Evolutionary conservation across 108 stramenopile genomes (phyloP), one percentile per base, ranked within the genome.

Genomic region (Nitzschia sp.): DNA sequence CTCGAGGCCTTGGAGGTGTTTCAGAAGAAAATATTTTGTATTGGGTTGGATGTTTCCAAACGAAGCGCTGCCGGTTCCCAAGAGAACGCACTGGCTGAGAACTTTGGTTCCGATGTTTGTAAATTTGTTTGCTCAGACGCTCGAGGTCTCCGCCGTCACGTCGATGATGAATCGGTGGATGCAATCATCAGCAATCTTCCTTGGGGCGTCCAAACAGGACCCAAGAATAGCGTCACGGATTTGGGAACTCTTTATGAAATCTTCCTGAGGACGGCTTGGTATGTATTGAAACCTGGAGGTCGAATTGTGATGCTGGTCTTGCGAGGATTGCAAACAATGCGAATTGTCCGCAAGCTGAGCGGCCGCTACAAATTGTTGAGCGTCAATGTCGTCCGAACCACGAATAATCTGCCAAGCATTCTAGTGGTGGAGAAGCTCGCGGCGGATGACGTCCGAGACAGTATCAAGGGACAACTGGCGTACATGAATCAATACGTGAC

Each of bases 141-240:
- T 0, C 66, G 87, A 15, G 78, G 71, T 25, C 78, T 88, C 19
- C 73, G 84, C 16, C 71, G 64, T 38, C 77, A 85, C 26, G 57
- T 88, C 9, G 58, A 67, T 21, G 87, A 88, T 32, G 71, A 81
- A 2, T 82, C 80, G 32, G 85, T 84, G 0, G 72, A 76, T 58
- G 82, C 85, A 0, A 80, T 88, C 53, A 81, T 85, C 3, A 70
- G 74, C 32, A 88, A 88, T 58, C 31, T 88, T 22, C 87, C 87
- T 5, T 88, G 87, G 82, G 87, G 87, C 6, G 73, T 88, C 33
- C 81, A 81, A 80, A 88, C 87, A 1, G 87, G 87, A 0, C 75
- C 79, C 4, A 81, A 81, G 50, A 73, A 88, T 61, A 60, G 56
- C 22, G 87, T 85, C 13, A 72, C 71, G 17, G 83, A 83, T 45